Evolutionary conservation across 1,284 basidiomycete species (phyloP), one percentile per base, ranked within the genome.

Genomic region (Ustilago hordei): DNA sequence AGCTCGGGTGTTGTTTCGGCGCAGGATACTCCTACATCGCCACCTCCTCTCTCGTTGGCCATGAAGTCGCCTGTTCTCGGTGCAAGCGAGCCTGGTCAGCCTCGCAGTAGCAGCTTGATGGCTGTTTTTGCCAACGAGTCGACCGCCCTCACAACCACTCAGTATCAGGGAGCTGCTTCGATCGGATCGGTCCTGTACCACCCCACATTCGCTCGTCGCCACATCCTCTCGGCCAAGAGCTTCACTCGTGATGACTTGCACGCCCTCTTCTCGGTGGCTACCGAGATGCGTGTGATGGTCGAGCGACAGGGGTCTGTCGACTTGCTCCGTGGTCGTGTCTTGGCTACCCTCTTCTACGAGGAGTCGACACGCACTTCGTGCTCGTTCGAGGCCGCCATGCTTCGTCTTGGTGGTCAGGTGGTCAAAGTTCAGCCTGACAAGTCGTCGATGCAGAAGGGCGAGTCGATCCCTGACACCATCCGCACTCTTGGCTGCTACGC

Each of bases 301-400:
- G 97, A 99, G 87, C 91, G 95, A 45, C 92, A 92, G 79, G 95
- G 95, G 4, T 91, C 91, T 3, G 89, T 98, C 65, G 95, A 99
- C 84, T 91, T 98, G 60, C 89, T 99, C 47, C 93, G 92, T 75
- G 96, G 96, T 55, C 93, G 92, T 74, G 92, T 99, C 0, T 90
- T 99, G 5, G 95, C 93, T 85, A 96, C 92, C n/a, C 87, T 98
- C 45, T 99, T 99, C 89, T 99, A 96, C 87, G 97, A 99, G 86
- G 94, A 97, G 2, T 98, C 95, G 9, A 99, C 97, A 1, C 90
- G 97, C 60, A 99, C 97, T 2, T 84, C 81, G 43, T 78, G 77
- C 15, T 98, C 96, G n/a, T 99, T 99, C 85, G 96, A 99, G 86
- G 93, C 96, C 8, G 97, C 97, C 13, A 99, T 99, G 97, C 95